Evolutionary conservation across 176 grass and related monocot genomes (phyloP), one percentile per base, ranked within the genome.

Genomic region (Chloris gayana): DNA sequence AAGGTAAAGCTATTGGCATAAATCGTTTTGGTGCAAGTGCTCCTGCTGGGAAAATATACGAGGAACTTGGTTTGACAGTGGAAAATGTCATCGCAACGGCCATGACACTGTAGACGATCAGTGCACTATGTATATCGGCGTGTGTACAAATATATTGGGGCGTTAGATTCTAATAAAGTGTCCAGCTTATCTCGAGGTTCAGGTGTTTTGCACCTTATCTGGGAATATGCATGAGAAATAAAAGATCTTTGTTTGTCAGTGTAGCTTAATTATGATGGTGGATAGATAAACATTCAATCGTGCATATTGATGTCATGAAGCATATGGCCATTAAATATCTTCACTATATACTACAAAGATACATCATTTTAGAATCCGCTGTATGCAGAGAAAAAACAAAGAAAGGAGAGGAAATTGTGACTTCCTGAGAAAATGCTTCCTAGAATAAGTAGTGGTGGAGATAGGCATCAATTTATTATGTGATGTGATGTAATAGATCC

Each of bases 31-130:
- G 82, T 67, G 15, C 39, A 63, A 85, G 85, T 54, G 86, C 89
- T 50, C 85, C 85, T 79, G 81, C 81, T 39, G 78, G 86, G 5
- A 81, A 17, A 77, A 85, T 91, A 81, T 91, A 91, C 82, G 79
- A 81, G 74, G 85, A 91, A 72, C 79, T 85, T 47, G 89, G 89
- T 57, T 15, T 91, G 54, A 85, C 89, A 3, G 89, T 88, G 47
- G 67, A 88, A 47, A 87, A 80, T 63, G 56, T 91, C 27, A 67
- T 91, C 75, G 70, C 69, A 84, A 69, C 14, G 31, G 84, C 76
- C 35, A 80, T 76, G 29, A 70, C 72, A 37, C 42, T 87, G 11
- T 91, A 66, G 71, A 64, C 14, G 30, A 64, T 58, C 67, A 10
- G 38, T 7, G 13, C 11, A 14, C 26, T 10, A 6, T n/a, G 9